phyloP scores from a whole-genome alignment of 306 rosid genomes.

The Geum urbanum region DNA sequence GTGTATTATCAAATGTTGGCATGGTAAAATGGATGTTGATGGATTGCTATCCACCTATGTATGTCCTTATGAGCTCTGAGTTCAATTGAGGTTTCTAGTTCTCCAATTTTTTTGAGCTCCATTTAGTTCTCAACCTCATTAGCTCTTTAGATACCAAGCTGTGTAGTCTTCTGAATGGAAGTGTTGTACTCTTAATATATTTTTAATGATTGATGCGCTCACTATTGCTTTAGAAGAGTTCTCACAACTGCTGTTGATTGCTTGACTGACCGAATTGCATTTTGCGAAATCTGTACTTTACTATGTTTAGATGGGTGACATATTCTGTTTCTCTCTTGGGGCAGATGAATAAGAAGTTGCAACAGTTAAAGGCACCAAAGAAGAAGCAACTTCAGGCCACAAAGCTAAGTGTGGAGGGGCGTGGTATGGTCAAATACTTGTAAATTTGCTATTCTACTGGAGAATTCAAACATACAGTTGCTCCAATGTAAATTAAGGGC shows the following conservation, averaged over 20 bases:
- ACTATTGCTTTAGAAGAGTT: not conserved
- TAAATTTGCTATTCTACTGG: constrained; percentile 8
- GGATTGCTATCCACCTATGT: not conserved
- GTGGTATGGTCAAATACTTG: constrained; percentile 88
- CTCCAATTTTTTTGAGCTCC: not conserved
- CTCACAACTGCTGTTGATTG: not conserved
- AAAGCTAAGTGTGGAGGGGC: constrained; percentile 92
- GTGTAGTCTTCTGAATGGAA: not conserved
- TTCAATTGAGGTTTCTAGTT: not conserved
- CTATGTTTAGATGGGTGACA: not conserved
- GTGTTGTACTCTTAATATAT: not conserved
- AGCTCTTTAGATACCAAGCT: not conserved
- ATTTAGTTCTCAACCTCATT: not conserved
- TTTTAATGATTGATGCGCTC: not conserved
- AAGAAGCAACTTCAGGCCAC: constrained; percentile 97
- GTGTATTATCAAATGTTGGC: not conserved
- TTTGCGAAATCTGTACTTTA: not conserved
- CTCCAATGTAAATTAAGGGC: not conserved
- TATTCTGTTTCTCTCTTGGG: not conserved
- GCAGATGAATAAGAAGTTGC: constrained; percentile 97
- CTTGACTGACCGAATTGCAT: not conserved
- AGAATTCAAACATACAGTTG: not conserved
- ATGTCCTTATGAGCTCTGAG: not conserved
- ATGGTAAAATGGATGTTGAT: not conserved
- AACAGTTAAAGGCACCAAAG: constrained; percentile 92